Base-by-base conservation (phyloP, 2,329 filamentous ascomycete species). In the Gaeumannomyces tritici region DNA sequence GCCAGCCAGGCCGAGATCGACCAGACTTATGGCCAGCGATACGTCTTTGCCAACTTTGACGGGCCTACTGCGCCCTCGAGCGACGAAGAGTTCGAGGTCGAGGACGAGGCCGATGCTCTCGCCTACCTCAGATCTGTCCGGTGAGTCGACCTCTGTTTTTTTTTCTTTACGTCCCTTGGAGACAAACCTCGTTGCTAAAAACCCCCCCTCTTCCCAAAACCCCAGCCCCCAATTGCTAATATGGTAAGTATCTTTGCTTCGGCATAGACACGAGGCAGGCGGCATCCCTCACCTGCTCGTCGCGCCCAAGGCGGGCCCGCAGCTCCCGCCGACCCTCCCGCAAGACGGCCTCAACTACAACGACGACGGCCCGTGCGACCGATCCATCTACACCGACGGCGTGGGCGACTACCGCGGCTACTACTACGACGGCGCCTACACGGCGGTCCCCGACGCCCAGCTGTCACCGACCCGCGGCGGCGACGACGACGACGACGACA, bases 361-460 rank as follows among this genome's bases (percentile, higher is more conserved):
- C 61, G 69, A 73, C 26, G 67, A 70, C 42, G 69, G 70, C 28
- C 65, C 65, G 4, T 62, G 72, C 4, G 77, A 81, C 63, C 72
- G 74, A 60, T 72, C 70, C 35, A 77, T 82, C 55, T 85, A 86
- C 68, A 69, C 77, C 11, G 71, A 77, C 63, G 79, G 79, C 7
- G 65, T 74, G 26, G 80, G 81, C 61, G 83, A 88, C 68, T 76
- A 79, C 27, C 75, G 82, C 62, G 89, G 88, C 13, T 87, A 85
- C 70, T 95, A 90, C 71, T 78, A 86, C 21, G 90, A 96, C 67
- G 92, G 91, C 59, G 89, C 90, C 51, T 96, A 91, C 72, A 84
- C 88, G 28, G 89, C 87, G 4, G 78, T 81, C 3, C 80, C 84
- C 0, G 75, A 79, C 15, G 67, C 71, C 24, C 69, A 73, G 15